Conservation (phyloP, 2,329 filamentous ascomycete genomes). For the Colletotrichum tamarilloi region DNA sequence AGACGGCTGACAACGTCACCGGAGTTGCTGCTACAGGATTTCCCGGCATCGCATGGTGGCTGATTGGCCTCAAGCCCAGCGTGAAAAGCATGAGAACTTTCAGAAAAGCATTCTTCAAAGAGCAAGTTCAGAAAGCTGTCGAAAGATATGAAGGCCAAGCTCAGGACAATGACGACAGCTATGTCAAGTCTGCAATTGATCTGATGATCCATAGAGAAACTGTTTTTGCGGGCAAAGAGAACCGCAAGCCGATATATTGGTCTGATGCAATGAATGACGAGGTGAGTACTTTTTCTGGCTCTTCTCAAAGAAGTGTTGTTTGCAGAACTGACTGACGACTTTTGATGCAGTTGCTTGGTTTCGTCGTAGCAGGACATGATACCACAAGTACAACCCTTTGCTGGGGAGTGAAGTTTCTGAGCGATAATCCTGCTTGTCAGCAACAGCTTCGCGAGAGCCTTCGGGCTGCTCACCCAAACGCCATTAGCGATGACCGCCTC, state of each 20-base stretch:
- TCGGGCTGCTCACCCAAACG: background rate
- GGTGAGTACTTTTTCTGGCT: background rate
- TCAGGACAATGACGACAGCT: background rate
- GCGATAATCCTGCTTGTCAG: background rate
- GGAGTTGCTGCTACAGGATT: background rate
- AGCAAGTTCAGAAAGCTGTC: background rate
- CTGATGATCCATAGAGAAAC: slow-evolving; percentile 26
- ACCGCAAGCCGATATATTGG: background rate
- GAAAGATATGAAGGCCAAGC: background rate
- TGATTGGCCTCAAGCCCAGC: background rate
- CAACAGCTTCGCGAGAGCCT: background rate
- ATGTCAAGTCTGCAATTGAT: slow-evolving; percentile 23
- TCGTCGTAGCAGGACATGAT: slow-evolving; percentile 44
- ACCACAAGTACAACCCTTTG: slow-evolving; percentile 42
- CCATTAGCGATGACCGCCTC: background rate
- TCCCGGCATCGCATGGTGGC: background rate
- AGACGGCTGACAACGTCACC: background rate
- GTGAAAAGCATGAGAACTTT: background rate
- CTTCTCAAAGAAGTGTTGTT: rapidly evolving
- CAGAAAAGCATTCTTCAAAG: background rate
- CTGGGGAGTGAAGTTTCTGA: slow-evolving; percentile 41
- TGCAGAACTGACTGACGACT: background rate
- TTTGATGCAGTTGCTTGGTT: slow-evolving; percentile 41
- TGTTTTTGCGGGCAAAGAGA: slow-evolving; percentile 17
- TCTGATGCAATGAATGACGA: slow-evolving; percentile 15